Evolutionary conservation across 805 yeast genomes (phyloP), one percentile per base, ranked within the genome.

Genomic region (Ogataea pini): DNA sequence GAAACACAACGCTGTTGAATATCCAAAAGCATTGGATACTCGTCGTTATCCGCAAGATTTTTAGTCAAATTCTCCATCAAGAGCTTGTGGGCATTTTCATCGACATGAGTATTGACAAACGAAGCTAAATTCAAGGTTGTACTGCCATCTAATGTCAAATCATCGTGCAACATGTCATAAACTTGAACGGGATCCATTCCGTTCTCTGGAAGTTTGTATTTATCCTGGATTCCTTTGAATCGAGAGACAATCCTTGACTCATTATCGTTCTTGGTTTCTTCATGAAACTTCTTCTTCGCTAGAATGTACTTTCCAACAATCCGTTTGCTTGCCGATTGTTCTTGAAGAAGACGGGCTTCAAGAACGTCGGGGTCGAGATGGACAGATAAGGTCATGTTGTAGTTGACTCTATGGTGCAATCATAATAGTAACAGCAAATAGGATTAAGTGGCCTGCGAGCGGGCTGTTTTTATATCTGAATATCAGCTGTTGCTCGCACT

Each of bases 41-140:
- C 97, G 64, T 91, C 97, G 58, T 85, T 85, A 68, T 90, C 97
- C 7, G 97, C 96, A 60, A 90, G 73, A 67, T 90, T 90, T 74
- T 91, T 90, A 57, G 87, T 83, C 50, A 89, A 59, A 65, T 90
- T 90, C 65, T 87, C 91, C 20, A 64, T 40, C 47, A 84, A 77
- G 56, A 90, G 75, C 54, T 72, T 72, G 16, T 69, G 67, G 3
- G 85, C 80, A 16, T 67, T 66, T n/a, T 72, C 78, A 46, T 80
- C 80, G 18, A 84, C 62, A 55, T 72, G 77, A 7, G 96, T 90
- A 69, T 87, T 88, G 54, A 90, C 97, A 64, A 90, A 90, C 25
- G 92, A 84, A 3, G 97, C 97, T 65, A 90, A 69, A 65, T 91
- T 90, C 64, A 90, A 73, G 17, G 82, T 80, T 19, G 96, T 94